Percentiles rank a stretch among this genome's conserved stretches.
These are phyloP conservation scores for Ustilago xerochloae DNA, from an alignment of 1,284 basidiomycete species.

Conservation along the genomic window DNA sequence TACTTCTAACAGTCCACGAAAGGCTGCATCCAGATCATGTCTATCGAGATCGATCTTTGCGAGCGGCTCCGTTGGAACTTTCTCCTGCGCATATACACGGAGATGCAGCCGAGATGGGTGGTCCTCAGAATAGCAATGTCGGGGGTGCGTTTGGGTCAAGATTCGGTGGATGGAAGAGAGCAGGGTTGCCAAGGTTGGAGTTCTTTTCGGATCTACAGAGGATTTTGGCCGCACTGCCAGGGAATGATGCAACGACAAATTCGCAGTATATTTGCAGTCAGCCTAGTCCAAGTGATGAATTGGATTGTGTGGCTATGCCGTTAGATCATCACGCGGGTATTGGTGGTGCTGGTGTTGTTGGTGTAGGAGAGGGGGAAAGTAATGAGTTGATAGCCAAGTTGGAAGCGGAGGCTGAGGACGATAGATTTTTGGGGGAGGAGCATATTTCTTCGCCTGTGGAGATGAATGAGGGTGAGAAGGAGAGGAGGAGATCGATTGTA, in stretches of 20 bases:
- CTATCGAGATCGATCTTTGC: constrained; percentile 36
- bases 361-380: too few species aligned
- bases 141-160: constrained; percentile 42
- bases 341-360: too few species aligned
- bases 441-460: constrained; percentile 9
- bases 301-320: constrained; percentile 40
- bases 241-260: constrained; percentile 38
- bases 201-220: constrained; percentile 47
- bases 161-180: constrained; percentile 37
- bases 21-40: constrained; percentile 48
- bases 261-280: constrained; percentile 25
- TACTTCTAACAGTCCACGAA: constrained; percentile 53
- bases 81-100: constrained; percentile 45
- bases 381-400: constrained; percentile 31
- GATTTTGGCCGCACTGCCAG: constrained; percentile 33
- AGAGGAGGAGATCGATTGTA: background rate
- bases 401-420: constrained; percentile 32
- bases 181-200: constrained; percentile 44
- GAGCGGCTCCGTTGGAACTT: constrained; percentile 37
- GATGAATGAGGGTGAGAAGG: background rate
- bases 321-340: constrained; percentile 12
- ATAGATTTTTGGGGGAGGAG: constrained; percentile 25
- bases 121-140: constrained; percentile 5
- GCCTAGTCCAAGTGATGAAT: constrained; percentile 5
- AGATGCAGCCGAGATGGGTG: constrained; percentile 34